A percentile compares a stretch with the other conserved stretches of the same genome.
phyloP scores from a whole-genome alignment of 768 basidiomycete genomes.

The Pulveroboletus sp. region DNA sequence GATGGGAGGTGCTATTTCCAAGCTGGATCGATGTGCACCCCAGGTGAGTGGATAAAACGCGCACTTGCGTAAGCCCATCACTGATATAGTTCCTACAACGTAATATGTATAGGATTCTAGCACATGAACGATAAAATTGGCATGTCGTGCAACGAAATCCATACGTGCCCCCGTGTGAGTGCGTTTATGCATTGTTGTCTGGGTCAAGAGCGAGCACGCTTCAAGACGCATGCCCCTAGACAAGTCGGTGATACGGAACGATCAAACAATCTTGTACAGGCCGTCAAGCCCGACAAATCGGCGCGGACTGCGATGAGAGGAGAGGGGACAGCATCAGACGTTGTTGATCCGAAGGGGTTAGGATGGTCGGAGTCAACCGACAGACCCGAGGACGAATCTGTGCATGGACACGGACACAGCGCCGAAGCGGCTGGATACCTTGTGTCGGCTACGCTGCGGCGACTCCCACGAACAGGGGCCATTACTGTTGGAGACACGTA shows the following conservation, averaged over 20 bases:
- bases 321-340: conserved; percentile 7
- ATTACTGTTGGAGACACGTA: conserved; percentile 65
- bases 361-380: conserved; percentile 56
- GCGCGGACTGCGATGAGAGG: neutral
- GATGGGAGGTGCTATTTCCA: conserved; percentile 75
- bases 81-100: conserved; percentile 1
- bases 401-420: conserved; percentile 27
- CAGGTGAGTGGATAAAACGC: conserved; percentile 39
- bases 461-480: conserved; percentile 59
- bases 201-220: conserved; percentile 57
- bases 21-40: conserved; percentile 61
- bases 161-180: conserved; percentile 70
- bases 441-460: conserved; percentile 44
- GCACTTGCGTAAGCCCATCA: neutral
- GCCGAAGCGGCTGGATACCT: conserved; percentile 17
- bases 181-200: conserved; percentile 1
- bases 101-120: conserved; percentile 57
- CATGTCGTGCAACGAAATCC: conserved; percentile 65
- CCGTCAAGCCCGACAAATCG: conserved; percentile 28
- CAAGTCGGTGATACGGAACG: conserved; percentile 68
- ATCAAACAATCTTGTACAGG: conserved; percentile 46
- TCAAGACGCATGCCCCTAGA: conserved; percentile 58
- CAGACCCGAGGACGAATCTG: conserved; percentile 48
- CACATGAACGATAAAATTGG: conserved; percentile 74
- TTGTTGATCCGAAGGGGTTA: conserved; percentile 58